These are phyloP conservation scores for Phytophthora sp. DNA, from an alignment of 352 stramenopile genomes.

Conservation along the genomic window DNA sequence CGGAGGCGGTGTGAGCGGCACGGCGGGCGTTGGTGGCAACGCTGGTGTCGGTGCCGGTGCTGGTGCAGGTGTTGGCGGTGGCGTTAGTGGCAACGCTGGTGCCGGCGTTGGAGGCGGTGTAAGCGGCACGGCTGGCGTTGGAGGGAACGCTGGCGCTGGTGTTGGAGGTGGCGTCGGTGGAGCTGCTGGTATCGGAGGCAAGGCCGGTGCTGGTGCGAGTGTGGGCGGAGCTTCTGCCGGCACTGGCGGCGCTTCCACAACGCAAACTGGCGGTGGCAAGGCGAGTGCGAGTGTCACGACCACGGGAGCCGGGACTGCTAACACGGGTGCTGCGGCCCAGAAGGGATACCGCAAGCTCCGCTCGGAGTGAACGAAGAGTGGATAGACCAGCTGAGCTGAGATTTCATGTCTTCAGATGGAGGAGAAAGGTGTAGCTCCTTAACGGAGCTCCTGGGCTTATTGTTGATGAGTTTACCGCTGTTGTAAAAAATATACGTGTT, in stretches of 20 bases:
- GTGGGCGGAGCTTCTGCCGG: not conserved
- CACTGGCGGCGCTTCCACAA: not conserved
- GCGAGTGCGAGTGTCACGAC: not conserved
- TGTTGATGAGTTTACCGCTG: no score
- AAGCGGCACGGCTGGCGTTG: not conserved
- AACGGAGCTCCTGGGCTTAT: no score
- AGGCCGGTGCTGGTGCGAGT: not conserved
- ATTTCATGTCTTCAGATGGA: not conserved
- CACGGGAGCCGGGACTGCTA: not conserved
- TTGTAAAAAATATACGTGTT: no score
- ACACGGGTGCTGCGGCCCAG: not conserved
- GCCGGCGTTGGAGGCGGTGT: not conserved
- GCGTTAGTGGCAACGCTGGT: not conserved
- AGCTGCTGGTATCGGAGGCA: not conserved
- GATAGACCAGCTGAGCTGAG: conserved; percentile 2
- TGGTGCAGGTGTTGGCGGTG: not conserved
- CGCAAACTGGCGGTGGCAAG: not conserved
- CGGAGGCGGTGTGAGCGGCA: not conserved
- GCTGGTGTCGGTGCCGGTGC: not conserved
- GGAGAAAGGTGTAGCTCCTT: no score
- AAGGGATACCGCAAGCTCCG: conserved; percentile 16
- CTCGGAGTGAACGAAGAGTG: conserved; percentile 8
- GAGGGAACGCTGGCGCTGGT: not conserved
- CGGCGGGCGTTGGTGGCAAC: not conserved
- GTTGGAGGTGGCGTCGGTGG: not conserved